These are phyloP conservation scores for Lactarius hatsudake DNA, from an alignment of 768 basidiomycete genomes.

Conservation along the genomic window DNA sequence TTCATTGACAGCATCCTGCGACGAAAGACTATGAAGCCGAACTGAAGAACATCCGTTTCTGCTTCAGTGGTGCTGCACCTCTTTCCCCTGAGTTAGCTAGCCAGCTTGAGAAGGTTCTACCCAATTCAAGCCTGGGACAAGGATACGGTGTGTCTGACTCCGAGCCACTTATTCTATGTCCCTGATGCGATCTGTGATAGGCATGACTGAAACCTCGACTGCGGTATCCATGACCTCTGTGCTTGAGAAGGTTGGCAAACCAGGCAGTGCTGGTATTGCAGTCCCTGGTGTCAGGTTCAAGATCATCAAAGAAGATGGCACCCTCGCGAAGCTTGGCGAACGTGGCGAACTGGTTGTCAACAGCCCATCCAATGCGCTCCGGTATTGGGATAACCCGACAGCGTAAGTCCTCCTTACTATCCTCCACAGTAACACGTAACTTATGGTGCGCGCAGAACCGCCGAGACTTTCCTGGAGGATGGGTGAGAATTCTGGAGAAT, in stretches of 20 bases:
- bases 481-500: constrained; percentile 42
- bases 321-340: constrained; percentile 51
- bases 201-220: constrained; percentile 67
- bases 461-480: constrained; percentile 58
- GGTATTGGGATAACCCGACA: constrained; percentile 51
- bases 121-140: constrained; percentile 57
- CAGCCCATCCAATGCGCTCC: constrained; percentile 39
- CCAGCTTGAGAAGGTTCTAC: constrained; percentile 51
- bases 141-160: constrained; percentile 45
- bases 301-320: constrained; percentile 53
- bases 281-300: constrained; percentile 54
- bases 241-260: constrained; percentile 46
- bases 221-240: constrained; percentile 49
- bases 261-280: constrained; percentile 48
- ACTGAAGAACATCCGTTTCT: constrained; percentile 31
- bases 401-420: constrained; percentile 46
- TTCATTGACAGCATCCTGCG: constrained; percentile 30
- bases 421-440: not conserved
- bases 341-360: constrained; percentile 56
- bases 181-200: constrained; percentile 34
- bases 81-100: constrained; percentile 37
- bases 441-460: constrained; percentile 44
- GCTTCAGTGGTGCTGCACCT: constrained; percentile 37
- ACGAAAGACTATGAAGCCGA: constrained; percentile 32
- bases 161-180: not conserved